Conservation (phyloP, 805 yeast genomes). For the Helenozyma rhizophorensis region DNA sequence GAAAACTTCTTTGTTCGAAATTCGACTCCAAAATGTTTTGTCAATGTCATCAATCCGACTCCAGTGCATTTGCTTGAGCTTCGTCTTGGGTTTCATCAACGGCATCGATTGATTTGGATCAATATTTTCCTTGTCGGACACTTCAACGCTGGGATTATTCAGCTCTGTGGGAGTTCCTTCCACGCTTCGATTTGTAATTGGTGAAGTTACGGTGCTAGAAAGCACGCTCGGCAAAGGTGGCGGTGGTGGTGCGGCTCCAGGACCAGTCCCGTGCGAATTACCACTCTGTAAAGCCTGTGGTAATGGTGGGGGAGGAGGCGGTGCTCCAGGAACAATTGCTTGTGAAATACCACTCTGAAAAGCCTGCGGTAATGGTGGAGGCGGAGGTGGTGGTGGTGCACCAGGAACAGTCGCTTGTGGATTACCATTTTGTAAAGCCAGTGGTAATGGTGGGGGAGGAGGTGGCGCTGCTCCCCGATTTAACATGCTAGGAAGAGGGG, state of each 20-base stretch:
- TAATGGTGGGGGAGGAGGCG: constrained; percentile 9
- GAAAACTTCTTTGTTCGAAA: constrained; percentile 54
- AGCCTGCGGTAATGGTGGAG: constrained; percentile 16
- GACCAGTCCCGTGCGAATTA: background rate
- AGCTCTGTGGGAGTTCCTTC: too few relatives aligned
- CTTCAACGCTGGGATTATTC: constrained; percentile 1
- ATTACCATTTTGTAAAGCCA: constrained; percentile 8
- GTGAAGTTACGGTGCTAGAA: background rate
- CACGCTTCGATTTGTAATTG: background rate
- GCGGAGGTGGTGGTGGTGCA: constrained; percentile 9
- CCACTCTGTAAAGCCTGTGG: constrained; percentile 12
- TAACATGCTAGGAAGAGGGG: too few relatives aligned
- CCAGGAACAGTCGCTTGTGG: background rate
- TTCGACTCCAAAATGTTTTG: constrained; percentile 79
- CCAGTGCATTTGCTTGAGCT: constrained; percentile 95
- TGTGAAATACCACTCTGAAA: background rate
- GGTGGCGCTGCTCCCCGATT: background rate
- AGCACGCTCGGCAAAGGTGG: constrained; percentile 3
- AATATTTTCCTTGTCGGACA: constrained; percentile 1
- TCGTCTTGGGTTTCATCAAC: constrained; percentile 56
- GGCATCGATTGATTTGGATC: constrained; percentile 1
- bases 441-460: constrained; percentile 8
- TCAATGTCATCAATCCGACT: constrained; percentile 83
- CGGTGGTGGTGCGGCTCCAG: constrained; percentile 4
- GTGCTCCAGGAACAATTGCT: background rate